Evolutionary conservation across 306 rosid genomes (phyloP).

Genomic region (Acacia melanoxylon): DNA sequence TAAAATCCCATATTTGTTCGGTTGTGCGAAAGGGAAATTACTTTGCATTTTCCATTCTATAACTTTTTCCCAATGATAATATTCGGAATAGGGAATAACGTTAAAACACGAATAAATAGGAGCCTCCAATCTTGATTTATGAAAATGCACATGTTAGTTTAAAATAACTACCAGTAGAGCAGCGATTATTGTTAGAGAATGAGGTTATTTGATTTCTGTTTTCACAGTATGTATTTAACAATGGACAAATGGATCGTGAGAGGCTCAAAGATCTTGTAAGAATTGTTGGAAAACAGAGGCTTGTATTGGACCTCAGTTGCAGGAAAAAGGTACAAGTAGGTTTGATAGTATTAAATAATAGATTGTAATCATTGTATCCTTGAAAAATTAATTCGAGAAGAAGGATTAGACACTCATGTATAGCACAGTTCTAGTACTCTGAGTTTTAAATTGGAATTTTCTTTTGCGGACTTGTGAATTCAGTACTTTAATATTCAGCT

Average conservation of each 20-base stretch:
- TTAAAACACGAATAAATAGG: background rate
- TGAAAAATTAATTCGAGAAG: background rate
- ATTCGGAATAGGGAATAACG: background rate
- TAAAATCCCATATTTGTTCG: constrained; percentile 19
- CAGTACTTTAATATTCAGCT: constrained; percentile 11
- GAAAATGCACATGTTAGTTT: background rate
- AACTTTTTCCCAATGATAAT: background rate
- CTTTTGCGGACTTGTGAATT: background rate
- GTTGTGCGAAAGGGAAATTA: constrained; percentile 1
- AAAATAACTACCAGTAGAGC: background rate
- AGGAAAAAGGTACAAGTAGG: constrained; percentile 68
- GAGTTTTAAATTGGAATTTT: background rate
- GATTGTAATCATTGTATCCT: constrained; percentile 14
- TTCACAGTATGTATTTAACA: constrained; percentile 79
- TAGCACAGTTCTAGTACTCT: background rate
- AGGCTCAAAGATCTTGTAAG: constrained; percentile 80
- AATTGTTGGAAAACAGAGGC: constrained; percentile 82
- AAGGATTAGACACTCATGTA: background rate
- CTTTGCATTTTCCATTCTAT: background rate
- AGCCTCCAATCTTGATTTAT: constrained; percentile 18
- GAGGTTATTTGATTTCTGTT: constrained; percentile 25
- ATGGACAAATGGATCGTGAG: constrained; percentile 88
- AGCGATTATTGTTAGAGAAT: constrained; percentile 1
- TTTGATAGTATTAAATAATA: constrained; percentile 1
- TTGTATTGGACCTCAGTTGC: constrained; percentile 97